These are phyloP conservation scores for Beta lomatogona DNA, from an alignment of 179 eudicot genomes.

Conservation along the genomic window DNA sequence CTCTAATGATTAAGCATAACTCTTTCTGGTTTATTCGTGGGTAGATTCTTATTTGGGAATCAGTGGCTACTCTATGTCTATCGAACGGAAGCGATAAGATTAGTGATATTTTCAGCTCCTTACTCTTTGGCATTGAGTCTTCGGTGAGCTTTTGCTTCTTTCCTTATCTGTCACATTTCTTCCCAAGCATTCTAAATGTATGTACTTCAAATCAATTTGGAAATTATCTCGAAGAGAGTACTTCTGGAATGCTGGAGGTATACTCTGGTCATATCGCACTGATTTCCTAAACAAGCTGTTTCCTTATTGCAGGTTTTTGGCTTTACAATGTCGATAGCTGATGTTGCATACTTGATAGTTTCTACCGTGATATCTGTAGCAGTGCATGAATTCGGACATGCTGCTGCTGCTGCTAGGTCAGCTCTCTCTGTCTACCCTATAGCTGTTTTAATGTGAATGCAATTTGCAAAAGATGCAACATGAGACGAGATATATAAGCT, in stretches of 20 bases:
- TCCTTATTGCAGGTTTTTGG: constrained; percentile 52
- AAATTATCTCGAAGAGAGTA: neutral
- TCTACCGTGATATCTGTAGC: constrained; percentile 65
- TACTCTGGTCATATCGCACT: neutral
- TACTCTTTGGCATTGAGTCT: constrained; percentile 55
- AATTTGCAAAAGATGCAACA: neutral
- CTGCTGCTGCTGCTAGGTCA: constrained; percentile 96
- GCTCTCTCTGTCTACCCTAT: constrained; percentile 18
- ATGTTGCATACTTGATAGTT: constrained; percentile 56
- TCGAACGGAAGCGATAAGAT: constrained; percentile 40
- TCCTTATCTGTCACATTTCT: constrained; percentile 5
- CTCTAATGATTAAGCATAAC: neutral
- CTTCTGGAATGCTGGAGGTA: constrained; percentile 3
- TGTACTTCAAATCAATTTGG: neutral
- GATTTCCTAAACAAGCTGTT: neutral
- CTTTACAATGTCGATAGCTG: constrained; percentile 47
- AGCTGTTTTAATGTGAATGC: constrained; percentile 6
- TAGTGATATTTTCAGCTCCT: constrained; percentile 45
- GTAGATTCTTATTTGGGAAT: constrained; percentile 70
- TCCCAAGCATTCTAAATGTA: neutral
- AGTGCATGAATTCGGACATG: constrained; percentile 94
- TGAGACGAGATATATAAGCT: neutral
- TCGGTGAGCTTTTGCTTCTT: constrained; percentile 48
- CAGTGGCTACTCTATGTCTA: constrained; percentile 43
- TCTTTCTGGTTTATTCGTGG: constrained; percentile 8